Conservation (phyloP, 495 filamentous ascomycete genomes). For the Aspergillus sclerotioniger region DNA sequence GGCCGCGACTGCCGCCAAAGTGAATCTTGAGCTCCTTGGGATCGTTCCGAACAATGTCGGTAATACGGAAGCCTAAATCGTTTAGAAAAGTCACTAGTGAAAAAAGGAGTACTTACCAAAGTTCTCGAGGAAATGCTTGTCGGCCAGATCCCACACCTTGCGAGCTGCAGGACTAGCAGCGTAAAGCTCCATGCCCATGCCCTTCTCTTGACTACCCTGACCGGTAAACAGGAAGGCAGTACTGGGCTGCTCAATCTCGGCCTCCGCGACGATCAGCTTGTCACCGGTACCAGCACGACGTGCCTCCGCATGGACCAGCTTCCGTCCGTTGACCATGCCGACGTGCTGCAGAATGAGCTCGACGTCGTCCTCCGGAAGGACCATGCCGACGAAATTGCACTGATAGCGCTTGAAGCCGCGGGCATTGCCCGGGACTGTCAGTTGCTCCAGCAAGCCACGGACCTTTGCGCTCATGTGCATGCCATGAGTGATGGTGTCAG, state of each 20-base stretch:
- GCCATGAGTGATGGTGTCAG: conserved; percentile 1
- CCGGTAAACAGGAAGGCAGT: conserved; percentile 8
- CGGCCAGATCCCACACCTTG: conserved; percentile 4
- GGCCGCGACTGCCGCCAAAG: conserved; percentile 1
- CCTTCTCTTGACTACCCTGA: conserved; percentile 8
- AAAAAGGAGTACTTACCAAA: not conserved
- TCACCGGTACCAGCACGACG: not conserved
- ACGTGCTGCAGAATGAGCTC: conserved; percentile 1
- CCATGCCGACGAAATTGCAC: not conserved
- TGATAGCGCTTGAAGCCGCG: not conserved
- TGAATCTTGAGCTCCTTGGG: not conserved
- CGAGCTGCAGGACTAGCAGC: not conserved
- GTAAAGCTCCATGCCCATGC: conserved; percentile 7
- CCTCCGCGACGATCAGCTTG: conserved; percentile 2
- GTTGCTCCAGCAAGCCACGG: conserved; percentile 3
- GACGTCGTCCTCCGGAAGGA: not conserved
- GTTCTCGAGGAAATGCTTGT: not conserved
- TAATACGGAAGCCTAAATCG: not conserved
- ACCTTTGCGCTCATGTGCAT: conserved; percentile 7
- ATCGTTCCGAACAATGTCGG: conserved; percentile 1
- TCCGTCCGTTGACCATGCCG: not conserved
- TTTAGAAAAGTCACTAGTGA: not conserved
- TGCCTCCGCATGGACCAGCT: conserved; percentile 1
- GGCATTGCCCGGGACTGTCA: not conserved
- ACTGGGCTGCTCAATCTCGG: not conserved